Evolutionary conservation across 129 eudicot genomes (phyloP).

Genomic region (Dittrichia graveolens): DNA sequence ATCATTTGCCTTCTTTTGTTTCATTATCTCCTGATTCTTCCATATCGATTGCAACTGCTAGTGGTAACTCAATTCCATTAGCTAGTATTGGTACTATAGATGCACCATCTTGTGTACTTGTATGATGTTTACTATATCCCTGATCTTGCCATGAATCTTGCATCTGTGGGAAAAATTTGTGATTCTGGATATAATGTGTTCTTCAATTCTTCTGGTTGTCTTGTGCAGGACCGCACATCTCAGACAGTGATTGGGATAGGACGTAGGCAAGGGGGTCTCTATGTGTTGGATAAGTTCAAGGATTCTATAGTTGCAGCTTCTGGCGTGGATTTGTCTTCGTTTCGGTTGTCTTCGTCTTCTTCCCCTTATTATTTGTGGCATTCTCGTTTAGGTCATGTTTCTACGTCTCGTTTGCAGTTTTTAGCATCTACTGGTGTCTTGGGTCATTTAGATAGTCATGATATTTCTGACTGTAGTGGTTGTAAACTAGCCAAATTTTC

Average conservation of each 20-base stretch:
- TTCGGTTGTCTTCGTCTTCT: not conserved
- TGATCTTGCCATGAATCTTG: not conserved
- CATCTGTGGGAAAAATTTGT: not conserved
- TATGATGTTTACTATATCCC: not conserved
- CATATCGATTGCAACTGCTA: not conserved
- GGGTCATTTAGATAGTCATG: not conserved
- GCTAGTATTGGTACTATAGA: not conserved
- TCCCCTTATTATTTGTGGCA: not conserved
- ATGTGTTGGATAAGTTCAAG: not conserved
- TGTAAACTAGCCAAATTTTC: not conserved
- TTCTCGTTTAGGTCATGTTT: not conserved
- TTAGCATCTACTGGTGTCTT: not conserved
- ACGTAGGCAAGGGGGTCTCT: slow-evolving; percentile 1
- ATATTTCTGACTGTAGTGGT: not conserved
- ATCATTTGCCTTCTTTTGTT: too few relatives aligned
- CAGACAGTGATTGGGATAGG: slow-evolving; percentile 8
- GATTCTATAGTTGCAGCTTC: not conserved
- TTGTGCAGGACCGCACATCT: not conserved
- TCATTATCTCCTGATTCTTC: not conserved
- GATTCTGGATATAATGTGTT: not conserved
- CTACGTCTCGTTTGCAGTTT: not conserved
- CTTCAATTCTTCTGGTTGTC: not conserved
- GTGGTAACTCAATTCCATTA: not conserved
- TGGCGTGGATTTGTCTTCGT: not conserved
- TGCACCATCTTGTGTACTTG: not conserved